Evolutionary conservation across 164 flowering plant genomes (phyloP), one percentile per base, ranked within the genome.

Genomic region (Umbellularia californica): DNA sequence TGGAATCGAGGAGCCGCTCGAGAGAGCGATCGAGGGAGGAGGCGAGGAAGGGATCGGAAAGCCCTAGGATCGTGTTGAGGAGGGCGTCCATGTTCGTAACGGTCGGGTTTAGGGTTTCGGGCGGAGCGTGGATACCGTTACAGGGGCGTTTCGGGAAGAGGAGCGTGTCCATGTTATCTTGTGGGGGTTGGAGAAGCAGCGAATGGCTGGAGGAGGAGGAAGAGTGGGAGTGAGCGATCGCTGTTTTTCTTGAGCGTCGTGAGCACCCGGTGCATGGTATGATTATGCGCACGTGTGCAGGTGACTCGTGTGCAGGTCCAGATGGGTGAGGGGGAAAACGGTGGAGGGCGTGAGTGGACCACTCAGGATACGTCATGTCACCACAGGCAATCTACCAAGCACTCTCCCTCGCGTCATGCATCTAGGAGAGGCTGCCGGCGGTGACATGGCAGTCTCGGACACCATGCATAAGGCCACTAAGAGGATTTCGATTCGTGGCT

Each of bases 101-200:
- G n/a, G n/a, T 15, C 0, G 60, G n/a, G n/a, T 77, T 69, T 15
- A 55, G 67, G 22, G 25, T 15, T 28, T 5, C 15, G 3, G 69
- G 14, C 0, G 60, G 60, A 13, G 60, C 4, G n/a, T 15, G n/a
- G n/a, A 65, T 72, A 15, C 58, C 58, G 80, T 76, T 77, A 63
- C 92, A 88, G 25, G 87, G 92, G 47, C 94, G 93, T 78, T 89
- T 89, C 67, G 87, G 85, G 82, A 80, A 83, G 83, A 76, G 76
- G 63, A 77, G 78, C 75, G 86, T 70, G 82, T 83, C 89, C 92
- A 83, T 86, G 60, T 3, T 55, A 76, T 82, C 77, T 80, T 77
- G 82, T 52, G 1, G 60, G 5, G n/a, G 19, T 4, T 52, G 19
- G 60, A 76, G 73, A 68, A 23, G 68, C 71, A 67, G 72, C 30